A percentile compares a stretch with the other conserved stretches of the same genome.
These are phyloP conservation scores for Aspergillus pseudoviridinutans DNA, from an alignment of 2,329 filamentous ascomycete species.

Conservation along the genomic window DNA sequence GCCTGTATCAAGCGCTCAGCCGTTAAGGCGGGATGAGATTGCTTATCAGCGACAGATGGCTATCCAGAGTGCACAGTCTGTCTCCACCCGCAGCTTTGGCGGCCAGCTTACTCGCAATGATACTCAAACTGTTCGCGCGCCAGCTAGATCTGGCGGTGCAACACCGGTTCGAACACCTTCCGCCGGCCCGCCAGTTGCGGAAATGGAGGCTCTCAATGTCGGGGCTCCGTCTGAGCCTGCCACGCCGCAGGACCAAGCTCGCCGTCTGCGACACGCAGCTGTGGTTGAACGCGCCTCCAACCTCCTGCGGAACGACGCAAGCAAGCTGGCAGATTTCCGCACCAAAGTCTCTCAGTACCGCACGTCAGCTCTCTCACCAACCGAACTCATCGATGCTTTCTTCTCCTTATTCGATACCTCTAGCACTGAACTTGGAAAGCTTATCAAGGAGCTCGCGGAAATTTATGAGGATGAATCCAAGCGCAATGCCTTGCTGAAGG, in stretches of 20 bases:
- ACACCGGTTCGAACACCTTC: slow-evolving; percentile 23
- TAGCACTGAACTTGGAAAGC: slow-evolving; percentile 75
- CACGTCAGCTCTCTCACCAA: slow-evolving; percentile 63
- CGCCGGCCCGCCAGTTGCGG: slow-evolving; percentile 26
- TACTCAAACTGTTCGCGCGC: slow-evolving; percentile 45
- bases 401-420: slow-evolving; percentile 82
- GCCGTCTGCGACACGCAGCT: slow-evolving; percentile 71
- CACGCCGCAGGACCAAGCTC: slow-evolving; percentile 75
- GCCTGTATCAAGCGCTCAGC: slow-evolving; percentile 71
- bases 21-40: slow-evolving; percentile 77
- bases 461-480: slow-evolving; percentile 82
- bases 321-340: slow-evolving; percentile 75
- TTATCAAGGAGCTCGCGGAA: slow-evolving; percentile 87
- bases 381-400: slow-evolving; percentile 79
- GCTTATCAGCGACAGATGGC: slow-evolving; percentile 90
- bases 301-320: slow-evolving; percentile 70
- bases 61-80: slow-evolving; percentile 80
- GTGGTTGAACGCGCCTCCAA: slow-evolving; percentile 82
- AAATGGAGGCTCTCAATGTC: slow-evolving; percentile 53
- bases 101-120: slow-evolving; percentile 67
- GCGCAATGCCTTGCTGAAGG: slow-evolving; percentile 67
- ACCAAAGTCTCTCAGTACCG: slow-evolving; percentile 74
- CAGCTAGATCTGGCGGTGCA: slow-evolving; percentile 31
- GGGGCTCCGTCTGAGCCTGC: slow-evolving; percentile 41
- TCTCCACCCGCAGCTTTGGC: slow-evolving; percentile 76